Base-by-base conservation (phyloP, 495 filamentous ascomycete genomes). In the Pseudoneurospora amorphoporcata region DNA sequence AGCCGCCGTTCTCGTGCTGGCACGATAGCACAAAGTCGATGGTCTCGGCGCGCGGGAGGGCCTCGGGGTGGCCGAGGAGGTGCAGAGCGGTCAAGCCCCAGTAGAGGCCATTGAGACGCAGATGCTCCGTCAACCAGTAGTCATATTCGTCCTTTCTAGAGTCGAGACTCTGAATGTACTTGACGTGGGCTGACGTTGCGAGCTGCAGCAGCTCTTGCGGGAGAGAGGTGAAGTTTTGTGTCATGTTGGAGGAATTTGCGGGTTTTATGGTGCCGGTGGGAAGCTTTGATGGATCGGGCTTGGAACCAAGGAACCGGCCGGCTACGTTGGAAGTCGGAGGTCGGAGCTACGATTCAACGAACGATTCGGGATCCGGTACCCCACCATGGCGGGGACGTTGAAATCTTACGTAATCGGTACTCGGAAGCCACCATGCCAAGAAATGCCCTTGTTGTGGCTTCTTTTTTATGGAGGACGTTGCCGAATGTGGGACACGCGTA, bases 51-150 rank as follows among this genome's bases (percentile, higher is more conserved):
- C 94, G 90, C 17, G 94, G 90, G 8, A 99, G 87, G 6, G 90
- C 92, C 41, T 94, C 87, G 7, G 94, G 92, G 69, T 88, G 89
- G 68, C 90, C 88, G 47, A 99, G 88, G 17, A 98, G 86, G 83
- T 97, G 91, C 8, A 98, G 87, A 16, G 95, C 91, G 3, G 89
- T 95, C 71, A 99, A 84, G 37, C 96, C 95, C 95, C 95, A 99
- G 82, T 99, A 99, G 42, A 98, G 87, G 40, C 95, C 95, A 79
- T 94, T 97, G 40, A 98, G 85, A 68, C 95, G 92, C 70, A 99
- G 88, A 78, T 99, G 95, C 81, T 98, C 94, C 7, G 96, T 98
- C 75, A 98, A 87, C 90, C 94, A 97, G 83, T 98, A 98, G 79
- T 98, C 94, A 72, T 97, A 89, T 79, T 97, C 93, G 83, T 98